phyloP scores from a whole-genome alignment of 2,329 filamentous ascomycete species.

The Beauveria scarabaeidicola region DNA sequence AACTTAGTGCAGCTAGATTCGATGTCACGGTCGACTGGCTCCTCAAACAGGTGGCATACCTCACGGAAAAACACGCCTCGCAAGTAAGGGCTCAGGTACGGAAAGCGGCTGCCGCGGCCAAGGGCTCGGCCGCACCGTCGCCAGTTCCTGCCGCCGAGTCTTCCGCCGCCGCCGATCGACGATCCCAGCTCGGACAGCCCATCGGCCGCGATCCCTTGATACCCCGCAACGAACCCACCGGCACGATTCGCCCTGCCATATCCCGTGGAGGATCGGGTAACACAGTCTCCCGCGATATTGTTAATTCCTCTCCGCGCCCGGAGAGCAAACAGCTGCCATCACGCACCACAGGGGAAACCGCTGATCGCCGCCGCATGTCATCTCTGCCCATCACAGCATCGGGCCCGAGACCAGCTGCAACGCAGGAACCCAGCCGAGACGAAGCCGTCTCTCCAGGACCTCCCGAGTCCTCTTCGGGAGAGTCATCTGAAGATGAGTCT shows the following conservation, averaged over 20 bases:
- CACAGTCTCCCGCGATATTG: conserved; percentile 29
- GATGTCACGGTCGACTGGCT: conserved; percentile 82
- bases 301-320: conserved; percentile 23
- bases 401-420: neutral
- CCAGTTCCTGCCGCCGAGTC: conserved; percentile 45
- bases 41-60: conserved; percentile 85
- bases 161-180: conserved; percentile 25
- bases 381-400: conserved; percentile 32
- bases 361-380: conserved; percentile 32
- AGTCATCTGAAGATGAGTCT: conserved; percentile 41
- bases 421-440: conserved; percentile 16
- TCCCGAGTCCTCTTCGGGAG: conserved; percentile 28
- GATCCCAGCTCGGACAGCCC: conserved; percentile 47
- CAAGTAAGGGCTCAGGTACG: conserved; percentile 87
- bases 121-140: conserved; percentile 48
- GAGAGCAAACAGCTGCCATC: conserved; percentile 16
- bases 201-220: conserved; percentile 50
- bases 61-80: conserved; percentile 83
- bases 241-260: conserved; percentile 34
- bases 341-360: conserved; percentile 21
- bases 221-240: conserved; percentile 38
- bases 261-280: conserved; percentile 42
- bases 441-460: conserved; percentile 26
- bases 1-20: conserved; percentile 61
- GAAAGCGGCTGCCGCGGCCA: conserved; percentile 54